Evolutionary conservation across 1,284 basidiomycete species (phyloP).

Genomic region (Cystobasidium pallidum): DNA sequence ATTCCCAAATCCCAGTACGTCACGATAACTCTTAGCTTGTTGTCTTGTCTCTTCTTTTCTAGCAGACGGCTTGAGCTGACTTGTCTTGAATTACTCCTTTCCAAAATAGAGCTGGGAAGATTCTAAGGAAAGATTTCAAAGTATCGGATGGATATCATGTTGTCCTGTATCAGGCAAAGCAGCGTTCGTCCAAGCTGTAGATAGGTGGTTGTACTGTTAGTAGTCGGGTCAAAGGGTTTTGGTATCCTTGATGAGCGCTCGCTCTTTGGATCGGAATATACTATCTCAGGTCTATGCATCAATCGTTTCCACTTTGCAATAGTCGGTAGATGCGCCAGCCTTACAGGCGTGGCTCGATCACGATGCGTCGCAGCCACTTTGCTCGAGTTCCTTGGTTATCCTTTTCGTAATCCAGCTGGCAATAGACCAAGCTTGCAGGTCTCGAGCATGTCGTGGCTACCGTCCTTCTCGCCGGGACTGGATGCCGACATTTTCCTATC

Average conservation of each 20-base stretch:
- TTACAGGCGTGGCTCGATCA: too few relatives aligned
- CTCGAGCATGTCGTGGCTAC: conserved; percentile 39
- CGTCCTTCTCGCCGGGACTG: conserved; percentile 56
- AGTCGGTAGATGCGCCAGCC: too few relatives aligned
- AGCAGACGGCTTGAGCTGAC: too few relatives aligned
- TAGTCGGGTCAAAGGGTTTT: too few relatives aligned
- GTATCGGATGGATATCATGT: conserved; percentile 27
- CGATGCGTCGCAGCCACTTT: background rate
- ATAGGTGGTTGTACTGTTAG: background rate
- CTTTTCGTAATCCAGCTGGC: background rate
- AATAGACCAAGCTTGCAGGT: background rate
- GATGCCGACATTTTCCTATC: conserved; percentile 88
- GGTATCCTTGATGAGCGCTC: too few relatives aligned
- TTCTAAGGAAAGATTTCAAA: conserved; percentile 42
- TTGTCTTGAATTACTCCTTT: too few relatives aligned
- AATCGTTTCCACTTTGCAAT: too few relatives aligned
- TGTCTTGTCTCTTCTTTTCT: too few relatives aligned
- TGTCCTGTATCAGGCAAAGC: conserved; percentile 33
- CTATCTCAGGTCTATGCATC: too few relatives aligned
- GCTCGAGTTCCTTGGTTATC: background rate
- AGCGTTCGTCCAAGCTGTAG: conserved; percentile 40
- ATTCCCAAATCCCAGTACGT: conserved; percentile 40
- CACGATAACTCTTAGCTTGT: too few relatives aligned
- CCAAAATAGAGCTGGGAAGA: conserved; percentile 41
- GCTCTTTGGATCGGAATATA: too few relatives aligned